phyloP scores from a whole-genome alignment of 177 flowering plant genomes.

The Vitis hybrid region DNA sequence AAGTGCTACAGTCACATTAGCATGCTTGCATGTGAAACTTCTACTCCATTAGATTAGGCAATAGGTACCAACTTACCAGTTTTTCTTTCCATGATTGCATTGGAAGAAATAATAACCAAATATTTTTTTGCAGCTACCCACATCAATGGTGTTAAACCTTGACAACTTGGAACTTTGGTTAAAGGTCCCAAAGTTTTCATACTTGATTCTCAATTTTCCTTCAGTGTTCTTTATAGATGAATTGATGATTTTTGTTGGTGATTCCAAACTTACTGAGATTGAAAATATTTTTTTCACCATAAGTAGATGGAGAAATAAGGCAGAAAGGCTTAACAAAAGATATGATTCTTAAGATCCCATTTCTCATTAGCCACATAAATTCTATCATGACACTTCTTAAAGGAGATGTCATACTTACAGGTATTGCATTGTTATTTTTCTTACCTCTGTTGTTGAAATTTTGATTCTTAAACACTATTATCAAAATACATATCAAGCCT shows the following conservation, averaged over 20 bases:
- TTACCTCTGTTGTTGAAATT: background rate
- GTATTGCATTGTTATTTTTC: conserved; percentile 30
- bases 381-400: conserved; percentile 91
- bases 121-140: conserved; percentile 56
- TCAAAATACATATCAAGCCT: too few relatives aligned
- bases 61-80: too few relatives aligned
- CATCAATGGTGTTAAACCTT: conserved; percentile 68
- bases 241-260: background rate
- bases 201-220: background rate
- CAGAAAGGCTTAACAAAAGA: conserved; percentile 89
- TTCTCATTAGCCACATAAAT: conserved; percentile 91
- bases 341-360: conserved; percentile 94
- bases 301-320: conserved; percentile 88
- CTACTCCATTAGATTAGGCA: too few relatives aligned
- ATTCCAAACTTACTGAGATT: background rate
- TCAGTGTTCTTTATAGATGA: background rate
- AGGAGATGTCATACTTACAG: conserved; percentile 98
- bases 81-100: too few relatives aligned
- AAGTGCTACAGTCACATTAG: too few relatives aligned
- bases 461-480: background rate
- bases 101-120: background rate
- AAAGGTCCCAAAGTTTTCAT: conserved; percentile 49
- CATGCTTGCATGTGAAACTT: too few relatives aligned
- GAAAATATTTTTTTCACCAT: conserved; percentile 6
- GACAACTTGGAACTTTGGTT: conserved; percentile 88